A percentile compares a stretch with the other conserved stretches of the same genome.
These are phyloP conservation scores for Plasmodium berghei DNA, from an alignment of 169 alveolate species.

Conservation along the genomic window DNA sequence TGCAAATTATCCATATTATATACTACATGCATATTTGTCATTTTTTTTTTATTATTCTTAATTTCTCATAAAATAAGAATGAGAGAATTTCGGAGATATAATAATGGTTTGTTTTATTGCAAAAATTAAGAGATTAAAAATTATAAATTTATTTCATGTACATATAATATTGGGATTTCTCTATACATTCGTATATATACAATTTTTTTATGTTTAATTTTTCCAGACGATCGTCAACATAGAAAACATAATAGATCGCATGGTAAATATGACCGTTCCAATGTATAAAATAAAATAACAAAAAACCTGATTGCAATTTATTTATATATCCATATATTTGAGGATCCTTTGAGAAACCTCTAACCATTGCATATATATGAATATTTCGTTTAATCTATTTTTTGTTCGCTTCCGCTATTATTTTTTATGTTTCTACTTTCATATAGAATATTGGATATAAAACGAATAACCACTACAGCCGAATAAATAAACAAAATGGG, in stretches of 20 bases:
- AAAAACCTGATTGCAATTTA: not conserved
- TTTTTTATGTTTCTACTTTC: conserved; percentile 1
- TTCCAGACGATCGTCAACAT: conserved; percentile 42
- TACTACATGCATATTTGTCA: not conserved
- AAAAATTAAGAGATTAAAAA: not conserved
- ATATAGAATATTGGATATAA: conserved; percentile 39
- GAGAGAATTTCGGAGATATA: conserved; percentile 56
- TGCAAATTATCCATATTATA: not conserved
- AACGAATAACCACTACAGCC: conserved; percentile 16
- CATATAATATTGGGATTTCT: not conserved
- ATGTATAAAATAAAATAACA: conserved; percentile 16
- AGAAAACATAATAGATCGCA: conserved; percentile 35
- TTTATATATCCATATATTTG: too few relatives aligned
- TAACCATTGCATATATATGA: too few relatives aligned
- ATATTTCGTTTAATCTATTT: too few relatives aligned
- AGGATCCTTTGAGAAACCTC: too few relatives aligned
- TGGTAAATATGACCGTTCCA: conserved; percentile 14
- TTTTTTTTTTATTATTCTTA: conserved; percentile 2
- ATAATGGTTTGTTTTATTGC: conserved; percentile 4
- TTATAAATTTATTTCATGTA: not conserved
- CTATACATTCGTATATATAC: not conserved
- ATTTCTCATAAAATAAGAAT: conserved; percentile 10
- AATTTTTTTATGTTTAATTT: not conserved
- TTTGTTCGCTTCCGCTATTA: not conserved
- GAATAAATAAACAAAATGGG: conserved; percentile 47